Evolutionary conservation across 139 green algal species (phyloP), one percentile per base, ranked within the genome.

Genomic region (Tetradesmus lagerheimii): DNA sequence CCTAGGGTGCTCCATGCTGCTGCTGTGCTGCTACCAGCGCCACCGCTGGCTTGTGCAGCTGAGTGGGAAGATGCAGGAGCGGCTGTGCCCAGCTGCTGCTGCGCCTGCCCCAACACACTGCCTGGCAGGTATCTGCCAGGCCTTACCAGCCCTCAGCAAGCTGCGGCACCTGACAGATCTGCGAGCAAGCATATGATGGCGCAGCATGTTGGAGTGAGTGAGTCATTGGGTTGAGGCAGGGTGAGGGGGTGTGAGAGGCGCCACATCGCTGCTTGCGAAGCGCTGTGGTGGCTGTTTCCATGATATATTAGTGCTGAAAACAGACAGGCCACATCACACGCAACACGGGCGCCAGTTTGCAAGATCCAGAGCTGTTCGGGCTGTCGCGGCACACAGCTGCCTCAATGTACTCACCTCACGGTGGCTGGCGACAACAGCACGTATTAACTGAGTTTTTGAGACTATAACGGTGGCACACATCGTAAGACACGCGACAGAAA

Each of bases 221-320:
- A 71, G 57, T 71, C 57, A 71, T 71, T 71, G 57, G 57, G 57
- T 71, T 71, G 57, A 71, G 57, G 57, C 57, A 71, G 57, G 57
- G 57, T 71, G 57, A 71, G 57, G 57, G 57, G 23, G 57, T 71
- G 57, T 71, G 20, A 31, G 57, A 71, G 2, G 23, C 23, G 25
- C 57, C 23, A n/a, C 57, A 71, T 62, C 47, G 47, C 47, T 20
- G 6, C 12, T 16, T 23, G 47, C 47, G 47, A 12, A 1, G 47
- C 47, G 12, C 47, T 62, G 47, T 2, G 1, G 9, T 9, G 12
- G 47, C 47, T 62, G 12, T 20, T 12, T 16, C 47, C 47, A 62
- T 23, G 47, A 11, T 23, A 14, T 2, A 62, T 11, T 14, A 62
- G 47, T n/a, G n/a, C 47, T 20, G 8, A 62, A 62, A 8, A 50